Percentiles rank a stretch among this genome's conserved stretches.
These are phyloP conservation scores for Lasiodiplodia sp. DNA, from an alignment of 2,329 filamentous ascomycete species.

Conservation along the genomic window DNA sequence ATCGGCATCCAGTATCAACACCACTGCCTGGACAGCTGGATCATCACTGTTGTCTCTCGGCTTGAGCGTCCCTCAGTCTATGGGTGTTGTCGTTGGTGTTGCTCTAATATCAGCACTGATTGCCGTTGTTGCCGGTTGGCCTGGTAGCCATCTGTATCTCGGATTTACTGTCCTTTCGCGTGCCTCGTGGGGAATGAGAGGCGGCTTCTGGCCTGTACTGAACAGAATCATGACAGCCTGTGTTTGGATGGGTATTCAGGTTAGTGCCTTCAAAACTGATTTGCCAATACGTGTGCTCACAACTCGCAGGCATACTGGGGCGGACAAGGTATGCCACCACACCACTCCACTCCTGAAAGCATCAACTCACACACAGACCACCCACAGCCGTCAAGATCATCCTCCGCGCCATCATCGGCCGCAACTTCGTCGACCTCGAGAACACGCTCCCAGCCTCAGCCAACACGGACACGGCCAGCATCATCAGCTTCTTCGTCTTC, in stretches of 20 bases:
- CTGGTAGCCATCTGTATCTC: slow-evolving; percentile 43
- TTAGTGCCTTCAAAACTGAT: background rate
- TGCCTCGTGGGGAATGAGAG: slow-evolving; percentile 35
- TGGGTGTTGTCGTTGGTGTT: slow-evolving; percentile 43
- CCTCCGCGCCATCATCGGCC: slow-evolving; percentile 26
- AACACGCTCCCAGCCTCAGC: slow-evolving; percentile 44
- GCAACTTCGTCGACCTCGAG: slow-evolving; percentile 31
- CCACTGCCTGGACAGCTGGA: slow-evolving; percentile 28
- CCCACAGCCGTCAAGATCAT: slow-evolving; percentile 27
- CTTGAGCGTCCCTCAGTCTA: slow-evolving; percentile 41
- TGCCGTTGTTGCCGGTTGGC: slow-evolving; percentile 46
- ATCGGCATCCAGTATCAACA: slow-evolving; percentile 9
- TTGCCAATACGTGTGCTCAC: background rate
- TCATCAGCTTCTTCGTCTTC: slow-evolving; percentile 45
- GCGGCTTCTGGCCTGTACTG: slow-evolving; percentile 36
- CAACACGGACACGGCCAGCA: slow-evolving; percentile 45
- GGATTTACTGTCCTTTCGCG: slow-evolving; percentile 45
- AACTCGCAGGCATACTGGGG: slow-evolving; percentile 26
- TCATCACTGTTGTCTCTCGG: slow-evolving; percentile 34
- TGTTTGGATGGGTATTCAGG: slow-evolving; percentile 36
- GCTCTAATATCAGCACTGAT: slow-evolving; percentile 44
- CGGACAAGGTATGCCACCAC: slow-evolving; percentile 18
- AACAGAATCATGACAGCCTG: slow-evolving; percentile 37
- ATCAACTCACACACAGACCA: background rate
- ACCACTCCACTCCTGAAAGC: background rate